phyloP scores from a whole-genome alignment of 257 asterid species.

The Ilex aquifolium region DNA sequence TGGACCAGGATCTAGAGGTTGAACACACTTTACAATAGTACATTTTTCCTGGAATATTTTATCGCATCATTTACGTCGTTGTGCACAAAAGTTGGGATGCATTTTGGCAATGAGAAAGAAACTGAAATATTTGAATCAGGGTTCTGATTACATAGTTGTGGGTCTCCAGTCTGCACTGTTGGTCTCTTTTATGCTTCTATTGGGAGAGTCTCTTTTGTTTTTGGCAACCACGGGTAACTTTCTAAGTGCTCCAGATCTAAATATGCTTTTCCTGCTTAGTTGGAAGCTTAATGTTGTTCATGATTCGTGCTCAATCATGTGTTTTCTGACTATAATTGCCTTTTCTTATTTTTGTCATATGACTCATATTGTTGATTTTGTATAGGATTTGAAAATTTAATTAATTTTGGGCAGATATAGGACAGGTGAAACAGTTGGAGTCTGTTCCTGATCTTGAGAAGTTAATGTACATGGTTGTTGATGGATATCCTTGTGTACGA shows the following conservation, averaged over 20 bases:
- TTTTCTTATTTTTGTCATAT: neutral
- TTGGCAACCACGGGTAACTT: neutral
- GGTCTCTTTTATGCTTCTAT: too few species aligned
- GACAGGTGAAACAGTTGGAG: constrained; percentile 49
- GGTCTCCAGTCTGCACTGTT: too few species aligned
- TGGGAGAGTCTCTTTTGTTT: neutral
- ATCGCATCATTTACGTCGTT: too few species aligned
- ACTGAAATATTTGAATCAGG: too few species aligned
- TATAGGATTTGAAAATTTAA: neutral
- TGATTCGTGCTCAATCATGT: neutral
- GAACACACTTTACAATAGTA: too few species aligned
- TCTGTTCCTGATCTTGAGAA: constrained; percentile 97
- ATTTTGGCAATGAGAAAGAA: too few species aligned
- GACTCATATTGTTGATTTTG: too few species aligned
- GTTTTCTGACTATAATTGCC: neutral
- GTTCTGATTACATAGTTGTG: too few species aligned
- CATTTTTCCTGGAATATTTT: too few species aligned
- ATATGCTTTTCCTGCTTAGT: neutral
- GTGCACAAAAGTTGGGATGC: too few species aligned
- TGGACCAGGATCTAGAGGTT: too few species aligned
- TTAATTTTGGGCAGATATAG: constrained; percentile 41
- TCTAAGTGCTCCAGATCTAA: neutral
- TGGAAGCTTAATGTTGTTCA: neutral
- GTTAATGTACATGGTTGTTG: constrained; percentile 76
- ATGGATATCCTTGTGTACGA: constrained; percentile 94